phyloP scores from a whole-genome alignment of 805 yeast species.

The Nakazawaea wyomingensis region DNA sequence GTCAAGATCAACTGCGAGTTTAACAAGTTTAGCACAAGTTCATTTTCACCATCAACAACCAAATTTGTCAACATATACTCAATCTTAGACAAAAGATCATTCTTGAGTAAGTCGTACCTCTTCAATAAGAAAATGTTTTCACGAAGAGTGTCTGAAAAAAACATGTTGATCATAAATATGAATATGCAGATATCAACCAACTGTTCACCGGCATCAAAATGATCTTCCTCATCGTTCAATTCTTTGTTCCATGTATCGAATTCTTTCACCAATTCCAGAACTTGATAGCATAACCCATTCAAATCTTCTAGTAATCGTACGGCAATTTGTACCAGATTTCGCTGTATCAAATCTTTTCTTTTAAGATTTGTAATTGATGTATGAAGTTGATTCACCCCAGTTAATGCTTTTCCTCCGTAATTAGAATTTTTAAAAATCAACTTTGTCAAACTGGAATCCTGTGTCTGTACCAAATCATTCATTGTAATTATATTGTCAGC shows the following conservation, averaged over 20 bases:
- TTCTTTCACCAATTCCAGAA: constrained; percentile 11
- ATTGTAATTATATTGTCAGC: constrained; percentile 32
- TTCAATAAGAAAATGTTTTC: background rate
- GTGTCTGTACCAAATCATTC: constrained; percentile 22
- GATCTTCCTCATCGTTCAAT: constrained; percentile 21
- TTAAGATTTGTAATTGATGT: constrained; percentile 4
- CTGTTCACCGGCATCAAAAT: constrained; percentile 2
- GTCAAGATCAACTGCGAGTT: constrained; percentile 21
- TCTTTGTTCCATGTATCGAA: constrained; percentile 19
- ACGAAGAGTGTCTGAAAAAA: constrained; percentile 18
- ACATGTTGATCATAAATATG: constrained; percentile 19
- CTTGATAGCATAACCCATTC: constrained; percentile 8
- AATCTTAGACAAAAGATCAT: constrained; percentile 17
- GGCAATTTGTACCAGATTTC: constrained; percentile 18
- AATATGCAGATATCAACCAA: constrained; percentile 8
- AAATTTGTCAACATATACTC: constrained; percentile 17
- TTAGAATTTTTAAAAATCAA: constrained; percentile 25
- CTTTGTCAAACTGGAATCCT: constrained; percentile 23
- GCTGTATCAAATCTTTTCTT: constrained; percentile 12
- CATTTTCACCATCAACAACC: constrained; percentile 25
- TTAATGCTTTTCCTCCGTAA: constrained; percentile 18
- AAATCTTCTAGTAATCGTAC: constrained; percentile 24
- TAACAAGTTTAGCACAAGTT: constrained; percentile 21
- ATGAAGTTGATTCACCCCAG: constrained; percentile 19
- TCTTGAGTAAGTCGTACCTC: constrained; percentile 18